Evolutionary conservation across 2,329 filamentous ascomycete species (phyloP).

Genomic region (Aspergillus fumigatiaffinis): DNA sequence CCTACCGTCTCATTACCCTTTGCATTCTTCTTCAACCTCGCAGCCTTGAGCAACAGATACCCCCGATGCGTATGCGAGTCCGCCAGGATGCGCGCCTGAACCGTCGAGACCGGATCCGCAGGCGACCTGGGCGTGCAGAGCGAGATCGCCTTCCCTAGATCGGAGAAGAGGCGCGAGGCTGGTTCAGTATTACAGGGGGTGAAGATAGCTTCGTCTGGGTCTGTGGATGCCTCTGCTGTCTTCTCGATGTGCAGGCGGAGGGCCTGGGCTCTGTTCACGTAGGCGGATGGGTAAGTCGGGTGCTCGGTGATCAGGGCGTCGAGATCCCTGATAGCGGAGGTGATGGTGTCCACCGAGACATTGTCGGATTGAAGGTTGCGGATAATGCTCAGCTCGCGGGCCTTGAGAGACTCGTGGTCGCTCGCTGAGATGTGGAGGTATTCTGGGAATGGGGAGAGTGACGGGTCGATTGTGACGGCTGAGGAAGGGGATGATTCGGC

Average conservation of each 20-base stretch:
- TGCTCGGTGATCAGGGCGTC: conserved; percentile 40
- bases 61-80: conserved; percentile 55
- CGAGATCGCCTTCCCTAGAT: conserved; percentile 44
- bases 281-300: conserved; percentile 51
- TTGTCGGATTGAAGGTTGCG: conserved; percentile 29
- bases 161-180: conserved; percentile 29
- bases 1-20: neutral
- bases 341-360: conserved; percentile 21
- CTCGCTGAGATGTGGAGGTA: conserved; percentile 31
- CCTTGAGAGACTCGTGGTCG: conserved; percentile 37
- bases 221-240: neutral
- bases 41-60: conserved; percentile 40
- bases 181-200: conserved; percentile 12
- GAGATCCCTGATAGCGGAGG: conserved; percentile 36
- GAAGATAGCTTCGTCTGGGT: conserved; percentile 22
- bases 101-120: conserved; percentile 40
- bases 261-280: conserved; percentile 54
- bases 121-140: conserved; percentile 40
- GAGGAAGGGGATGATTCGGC: conserved; percentile 41
- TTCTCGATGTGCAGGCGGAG: conserved; percentile 34
- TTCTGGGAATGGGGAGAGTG: conserved; percentile 39
- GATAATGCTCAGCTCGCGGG: conserved; percentile 39
- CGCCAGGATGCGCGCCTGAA: conserved; percentile 49
- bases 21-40: conserved; percentile 21
- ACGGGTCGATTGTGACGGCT: conserved; percentile 34